Evolutionary conservation across 2,329 filamentous ascomycete genomes (phyloP).

Genomic region (Alternaria tenuissima): DNA sequence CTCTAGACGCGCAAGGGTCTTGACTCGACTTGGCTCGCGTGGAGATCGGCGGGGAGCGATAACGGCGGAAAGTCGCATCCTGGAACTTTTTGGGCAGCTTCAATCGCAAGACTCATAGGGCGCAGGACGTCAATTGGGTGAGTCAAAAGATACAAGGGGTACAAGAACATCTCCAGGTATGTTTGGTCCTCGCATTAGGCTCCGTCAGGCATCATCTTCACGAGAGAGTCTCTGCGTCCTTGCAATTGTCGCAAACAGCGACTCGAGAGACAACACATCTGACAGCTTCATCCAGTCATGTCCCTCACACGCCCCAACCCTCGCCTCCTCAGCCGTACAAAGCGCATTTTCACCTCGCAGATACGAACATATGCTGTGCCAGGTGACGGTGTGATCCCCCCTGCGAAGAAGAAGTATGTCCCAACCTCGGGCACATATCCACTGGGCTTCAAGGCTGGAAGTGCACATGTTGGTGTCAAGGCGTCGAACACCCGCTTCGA

Average conservation of each 20-base stretch:
- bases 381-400: conserved; percentile 68
- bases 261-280: conserved; percentile 1
- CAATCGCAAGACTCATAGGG: conserved; percentile 18
- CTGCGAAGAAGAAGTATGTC: conserved; percentile 88
- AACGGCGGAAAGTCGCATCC: conserved; percentile 23
- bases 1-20: conserved; percentile 16
- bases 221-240: conserved; percentile 1
- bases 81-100: conserved; percentile 12
- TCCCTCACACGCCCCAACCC: conserved; percentile 41
- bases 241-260: conserved; percentile 1
- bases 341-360: conserved; percentile 46
- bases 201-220: neutral
- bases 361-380: conserved; percentile 67
- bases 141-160: conserved; percentile 9
- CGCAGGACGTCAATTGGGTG: conserved; percentile 30
- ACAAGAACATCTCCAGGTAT: conserved; percentile 16
- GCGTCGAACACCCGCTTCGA: conserved; percentile 89
- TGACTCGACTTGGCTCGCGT: conserved; percentile 13
- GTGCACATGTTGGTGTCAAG: conserved; percentile 92
- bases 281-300: conserved; percentile 29
- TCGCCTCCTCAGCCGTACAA: conserved; percentile 38
- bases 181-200: neutral
- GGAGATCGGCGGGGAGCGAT: conserved; percentile 23
- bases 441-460: conserved; percentile 85
- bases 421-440: conserved; percentile 87